Conservation (phyloP, 2,329 filamentous ascomycete genomes). For the Pestalotiopsis sp. region DNA sequence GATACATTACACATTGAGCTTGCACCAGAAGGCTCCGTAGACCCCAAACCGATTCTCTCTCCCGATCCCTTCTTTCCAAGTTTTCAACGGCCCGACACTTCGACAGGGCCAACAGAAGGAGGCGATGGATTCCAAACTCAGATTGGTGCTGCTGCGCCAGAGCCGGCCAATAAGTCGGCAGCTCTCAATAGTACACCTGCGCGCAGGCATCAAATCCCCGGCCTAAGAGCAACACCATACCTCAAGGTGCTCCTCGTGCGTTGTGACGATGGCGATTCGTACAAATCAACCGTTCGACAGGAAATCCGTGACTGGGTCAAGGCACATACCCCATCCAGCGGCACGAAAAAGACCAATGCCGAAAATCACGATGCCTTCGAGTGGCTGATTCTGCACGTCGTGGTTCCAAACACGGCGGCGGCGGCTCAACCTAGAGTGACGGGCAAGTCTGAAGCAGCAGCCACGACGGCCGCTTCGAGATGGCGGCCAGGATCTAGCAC, state of each 20-base stretch:
- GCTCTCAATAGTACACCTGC: slow-evolving; percentile 41
- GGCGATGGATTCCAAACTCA: slow-evolving; percentile 66
- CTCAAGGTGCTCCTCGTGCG: slow-evolving; percentile 86
- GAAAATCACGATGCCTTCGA: slow-evolving; percentile 97
- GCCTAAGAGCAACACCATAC: slow-evolving; percentile 89
- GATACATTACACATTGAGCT: slow-evolving; percentile 90
- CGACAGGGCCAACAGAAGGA: slow-evolving; percentile 47
- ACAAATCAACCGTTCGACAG: slow-evolving; percentile 78
- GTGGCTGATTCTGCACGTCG: slow-evolving; percentile 92
- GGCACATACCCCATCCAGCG: slow-evolving; percentile 63
- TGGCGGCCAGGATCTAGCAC: slow-evolving; percentile 82
- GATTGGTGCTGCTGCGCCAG: slow-evolving; percentile 32
- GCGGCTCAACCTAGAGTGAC: slow-evolving; percentile 74
- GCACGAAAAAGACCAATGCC: slow-evolving; percentile 65
- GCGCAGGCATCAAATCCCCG: slow-evolving; percentile 91
- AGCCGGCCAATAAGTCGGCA: slow-evolving; percentile 36
- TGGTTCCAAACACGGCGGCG: slow-evolving; percentile 81
- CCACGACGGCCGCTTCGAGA: slow-evolving; percentile 64
- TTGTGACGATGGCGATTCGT: slow-evolving; percentile 94
- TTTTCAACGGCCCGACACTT: slow-evolving; percentile 30
- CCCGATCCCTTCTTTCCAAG: slow-evolving; percentile 36
- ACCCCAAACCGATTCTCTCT: slow-evolving; percentile 41
- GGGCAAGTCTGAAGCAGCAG: slow-evolving; percentile 53
- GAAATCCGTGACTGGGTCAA: slow-evolving; percentile 92
- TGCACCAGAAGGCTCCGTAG: slow-evolving; percentile 57